Percentiles rank a stretch among this genome's conserved stretches.
Conservation (phyloP, 2,329 filamentous ascomycete genomes). For the Penicillium sp. region DNA sequence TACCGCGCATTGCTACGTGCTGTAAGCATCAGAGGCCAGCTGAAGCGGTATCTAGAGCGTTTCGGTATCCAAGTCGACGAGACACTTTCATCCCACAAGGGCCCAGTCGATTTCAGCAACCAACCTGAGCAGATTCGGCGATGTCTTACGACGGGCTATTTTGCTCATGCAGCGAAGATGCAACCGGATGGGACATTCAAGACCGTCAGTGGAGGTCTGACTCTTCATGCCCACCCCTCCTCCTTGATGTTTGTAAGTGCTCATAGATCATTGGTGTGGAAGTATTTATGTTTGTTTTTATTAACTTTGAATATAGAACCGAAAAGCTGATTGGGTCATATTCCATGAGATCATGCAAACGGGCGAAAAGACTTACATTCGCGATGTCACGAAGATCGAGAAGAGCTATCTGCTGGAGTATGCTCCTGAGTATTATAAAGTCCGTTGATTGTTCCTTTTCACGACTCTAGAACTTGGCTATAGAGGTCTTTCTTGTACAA, state of each 20-base stretch:
- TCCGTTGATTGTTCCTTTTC: slow-evolving; percentile 38
- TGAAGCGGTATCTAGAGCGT: slow-evolving; percentile 81
- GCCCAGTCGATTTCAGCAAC: slow-evolving; percentile 38
- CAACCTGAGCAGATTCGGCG: slow-evolving; percentile 73
- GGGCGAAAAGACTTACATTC: slow-evolving; percentile 80
- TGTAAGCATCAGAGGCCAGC: slow-evolving; percentile 79
- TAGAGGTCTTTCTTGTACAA: neutral
- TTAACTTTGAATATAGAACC: slow-evolving; percentile 57
- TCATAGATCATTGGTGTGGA: neutral
- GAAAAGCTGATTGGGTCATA: slow-evolving; percentile 93
- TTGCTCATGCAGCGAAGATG: slow-evolving; percentile 91
- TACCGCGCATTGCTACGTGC: slow-evolving; percentile 80
- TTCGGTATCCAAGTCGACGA: slow-evolving; percentile 73
- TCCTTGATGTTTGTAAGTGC: slow-evolving; percentile 77
- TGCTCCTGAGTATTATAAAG: slow-evolving; percentile 76
- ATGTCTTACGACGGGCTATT: slow-evolving; percentile 86
- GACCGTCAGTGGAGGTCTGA: slow-evolving; percentile 75
- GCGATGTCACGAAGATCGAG: slow-evolving; percentile 90
- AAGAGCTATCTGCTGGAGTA: slow-evolving; percentile 91
- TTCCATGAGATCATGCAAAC: slow-evolving; percentile 94
- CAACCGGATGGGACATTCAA: slow-evolving; percentile 86
- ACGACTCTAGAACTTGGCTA: neutral
- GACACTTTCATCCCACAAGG: slow-evolving; percentile 43
- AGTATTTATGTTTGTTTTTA: neutral
- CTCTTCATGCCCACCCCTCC: slow-evolving; percentile 83